Evolutionary conservation across 768 basidiomycete genomes (phyloP), one percentile per base, ranked within the genome.

Genomic region (Rhodotorula kratochvilovae): DNA sequence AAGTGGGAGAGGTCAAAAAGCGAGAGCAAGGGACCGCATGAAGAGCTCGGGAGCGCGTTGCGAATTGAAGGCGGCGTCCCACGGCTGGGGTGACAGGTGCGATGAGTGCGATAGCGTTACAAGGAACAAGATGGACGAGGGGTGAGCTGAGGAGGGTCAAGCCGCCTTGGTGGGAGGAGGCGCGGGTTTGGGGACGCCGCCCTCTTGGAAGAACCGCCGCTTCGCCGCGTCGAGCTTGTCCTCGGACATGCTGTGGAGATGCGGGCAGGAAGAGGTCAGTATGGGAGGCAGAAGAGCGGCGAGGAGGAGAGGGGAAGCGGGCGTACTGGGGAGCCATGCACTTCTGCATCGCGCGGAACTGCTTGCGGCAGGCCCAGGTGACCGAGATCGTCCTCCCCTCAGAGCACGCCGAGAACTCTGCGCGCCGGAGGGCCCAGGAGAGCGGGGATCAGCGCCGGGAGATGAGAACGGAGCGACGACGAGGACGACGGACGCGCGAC

Each of bases 311-410:
- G 29, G 29, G 46, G 45, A 33, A 13, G 4, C 7, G n/a, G 29
- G 64, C 75, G 61, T 16, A 76, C 75, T 73, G 66, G 5, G 68
- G 66, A 12, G 58, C 39, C 75, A 76, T 76, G 63, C 75, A 76
- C 11, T 31, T 42, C 55, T 76, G 71, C 75, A 76, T 76, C 23
- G 58, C 63, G n/a, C 60, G 61, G 68, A 76, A 72, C 68, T 69
- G 57, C 25, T 61, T 42, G 21, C 75, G 53, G 45, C 75, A 76
- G 8, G 55, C 39, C 75, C 71, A 72, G 11, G 58, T 65, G 33
- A 76, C 75, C 31, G 68, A 70, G 31, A 76, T 57, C 36, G 75
- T 76, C 25, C 71, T 50, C 12, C 75, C 75, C 35, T 64, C 59
- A 1, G 69, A 69, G 53, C 73, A 74, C 12, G 66, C 61, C 17